Conservation (phyloP, 108 stramenopile species). For the Epipyxis sp. region DNA sequence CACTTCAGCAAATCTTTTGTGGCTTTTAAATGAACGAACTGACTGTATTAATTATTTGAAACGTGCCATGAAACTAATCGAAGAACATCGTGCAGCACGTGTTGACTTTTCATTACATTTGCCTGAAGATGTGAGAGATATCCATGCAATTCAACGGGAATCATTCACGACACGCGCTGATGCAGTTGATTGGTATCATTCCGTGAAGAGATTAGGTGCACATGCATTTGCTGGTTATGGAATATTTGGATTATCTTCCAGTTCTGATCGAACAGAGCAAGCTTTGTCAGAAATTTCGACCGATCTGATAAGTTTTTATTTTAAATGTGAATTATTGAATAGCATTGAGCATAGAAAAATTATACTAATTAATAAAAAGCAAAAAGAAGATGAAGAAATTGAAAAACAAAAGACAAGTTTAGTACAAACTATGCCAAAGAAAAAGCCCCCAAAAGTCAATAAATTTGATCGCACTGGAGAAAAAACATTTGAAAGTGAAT, state of each 20-base stretch:
- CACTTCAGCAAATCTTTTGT: not conserved
- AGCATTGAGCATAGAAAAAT: conserved; percentile 16
- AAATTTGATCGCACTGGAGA: not conserved
- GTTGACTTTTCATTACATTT: conserved; percentile 2
- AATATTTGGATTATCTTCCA: conserved; percentile 2
- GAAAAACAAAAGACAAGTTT: not conserved
- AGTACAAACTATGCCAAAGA: not conserved
- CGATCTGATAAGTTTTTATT: conserved; percentile 11
- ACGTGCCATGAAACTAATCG: not conserved
- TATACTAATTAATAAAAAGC: not conserved
- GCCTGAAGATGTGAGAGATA: conserved; percentile 32
- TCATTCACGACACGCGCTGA: not conserved
- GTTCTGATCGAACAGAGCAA: not conserved
- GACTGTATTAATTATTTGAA: not conserved
- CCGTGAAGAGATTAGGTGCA: conserved; percentile 8
- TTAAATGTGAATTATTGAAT: conserved; percentile 4
- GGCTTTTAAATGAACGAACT: not conserved
- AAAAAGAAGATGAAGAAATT: not conserved
- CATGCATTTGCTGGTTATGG: conserved; percentile 31
- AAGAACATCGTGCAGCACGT: not conserved
- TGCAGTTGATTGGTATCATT: conserved; percentile 9
- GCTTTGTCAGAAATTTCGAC: not conserved
- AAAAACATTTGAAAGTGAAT: not conserved
- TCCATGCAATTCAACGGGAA: conserved; percentile 14
- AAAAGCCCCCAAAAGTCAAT: not conserved